Base-by-base conservation (phyloP, 371 early-diverging fungal genomes). In the Dinochytrium kinnereticum region DNA sequence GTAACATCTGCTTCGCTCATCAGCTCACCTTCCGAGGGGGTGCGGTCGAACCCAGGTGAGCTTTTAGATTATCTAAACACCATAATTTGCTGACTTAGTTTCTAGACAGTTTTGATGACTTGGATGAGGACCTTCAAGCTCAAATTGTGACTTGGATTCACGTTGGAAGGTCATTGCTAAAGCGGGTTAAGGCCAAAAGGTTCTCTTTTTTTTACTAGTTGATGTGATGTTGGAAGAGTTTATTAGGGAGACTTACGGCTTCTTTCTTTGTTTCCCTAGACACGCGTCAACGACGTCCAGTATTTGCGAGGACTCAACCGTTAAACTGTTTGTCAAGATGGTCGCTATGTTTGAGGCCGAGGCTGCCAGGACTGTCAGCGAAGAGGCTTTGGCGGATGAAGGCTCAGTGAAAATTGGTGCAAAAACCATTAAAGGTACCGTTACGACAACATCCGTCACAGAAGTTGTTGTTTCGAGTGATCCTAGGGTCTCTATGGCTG, bases 71-170 rank as follows among this genome's bases (percentile, higher is more conserved):
- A n/a, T n/a, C n/a, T n/a, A n/a, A n/a, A n/a, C n/a, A n/a, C n/a
- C n/a, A n/a, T n/a, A n/a, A n/a, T n/a, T 44, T 21, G 21, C 49
- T 44, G 21, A 13, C 21, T 44, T 10, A 10, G 49, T 13, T 26
- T 21, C 21, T 13, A 61, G 61, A 61, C 2, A 61, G 7, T 10
- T 17, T 61, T 30, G 37, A 61, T 10, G 31, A 31, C 61, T 10
- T 61, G 3, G 61, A 61, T 37, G 61, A 61, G 13, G 61, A 61
- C 13, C 36, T 61, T 7, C 61, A 26, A 15, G 61, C 19, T 31
- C 36, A 61, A 24, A 61, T 61, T 15, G 15, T 13, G 61, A 36
- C 61, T 7, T 61, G 61, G 61, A 24, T 61, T 34, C 61, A 61
- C 24, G 61, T 61, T 5, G 61, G 61, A 24, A 17, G 26, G 34